Evolutionary conservation across 2,329 filamentous ascomycete species (phyloP).

Genomic region (Aspergillus sp.): DNA sequence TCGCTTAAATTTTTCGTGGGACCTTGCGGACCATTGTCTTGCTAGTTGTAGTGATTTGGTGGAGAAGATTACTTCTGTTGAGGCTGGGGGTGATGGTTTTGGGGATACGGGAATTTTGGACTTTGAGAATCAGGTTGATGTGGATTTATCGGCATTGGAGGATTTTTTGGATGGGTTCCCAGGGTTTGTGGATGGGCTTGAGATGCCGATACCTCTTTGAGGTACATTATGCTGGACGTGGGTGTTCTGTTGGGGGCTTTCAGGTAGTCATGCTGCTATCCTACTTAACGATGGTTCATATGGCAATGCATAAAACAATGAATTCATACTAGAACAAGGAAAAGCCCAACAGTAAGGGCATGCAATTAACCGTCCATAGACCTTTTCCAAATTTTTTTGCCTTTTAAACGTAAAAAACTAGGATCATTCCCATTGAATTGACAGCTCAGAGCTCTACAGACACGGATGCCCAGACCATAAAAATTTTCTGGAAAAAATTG

Average conservation of each 20-base stretch:
- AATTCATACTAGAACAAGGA: too few relatives aligned
- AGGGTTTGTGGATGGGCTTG: background rate
- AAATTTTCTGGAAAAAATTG: slow-evolving; percentile 25
- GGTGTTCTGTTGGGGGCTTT: too few relatives aligned
- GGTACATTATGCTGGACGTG: too few relatives aligned
- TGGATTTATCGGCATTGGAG: background rate
- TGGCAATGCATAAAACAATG: too few relatives aligned
- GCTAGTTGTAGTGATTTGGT: slow-evolving; percentile 44
- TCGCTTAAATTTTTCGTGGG: slow-evolving; percentile 40
- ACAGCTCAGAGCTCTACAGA: slow-evolving; percentile 35
- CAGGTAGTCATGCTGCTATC: too few relatives aligned
- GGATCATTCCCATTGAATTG: slow-evolving; percentile 32
- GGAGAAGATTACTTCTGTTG: slow-evolving; percentile 28
- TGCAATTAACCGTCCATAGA: background rate
- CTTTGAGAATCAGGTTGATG: background rate
- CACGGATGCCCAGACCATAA: slow-evolving; percentile 30
- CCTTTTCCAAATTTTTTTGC: background rate
- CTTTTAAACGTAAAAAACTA: slow-evolving; percentile 12
- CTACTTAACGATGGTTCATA: too few relatives aligned
- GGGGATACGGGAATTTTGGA: background rate
- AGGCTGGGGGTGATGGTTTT: background rate
- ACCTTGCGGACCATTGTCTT: slow-evolving; percentile 47
- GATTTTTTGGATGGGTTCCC: background rate
- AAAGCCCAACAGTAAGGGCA: background rate
- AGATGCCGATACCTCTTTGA: too few relatives aligned